Evolutionary conservation across 805 yeast genomes (phyloP).

Genomic region (Candida patagonica): DNA sequence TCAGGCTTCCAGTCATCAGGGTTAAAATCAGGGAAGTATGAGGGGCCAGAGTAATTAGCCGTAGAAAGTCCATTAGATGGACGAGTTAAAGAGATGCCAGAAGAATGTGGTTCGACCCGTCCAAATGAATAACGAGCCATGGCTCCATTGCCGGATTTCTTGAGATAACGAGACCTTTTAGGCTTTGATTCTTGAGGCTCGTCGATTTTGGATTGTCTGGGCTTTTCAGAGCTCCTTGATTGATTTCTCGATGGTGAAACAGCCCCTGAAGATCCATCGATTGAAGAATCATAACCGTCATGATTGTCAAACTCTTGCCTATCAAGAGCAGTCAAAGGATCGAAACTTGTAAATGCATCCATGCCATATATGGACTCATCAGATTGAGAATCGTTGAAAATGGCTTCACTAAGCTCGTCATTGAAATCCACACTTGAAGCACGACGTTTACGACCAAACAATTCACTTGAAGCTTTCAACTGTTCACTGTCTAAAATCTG

Average conservation of each 20-base stretch:
- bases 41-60: constrained; percentile 1
- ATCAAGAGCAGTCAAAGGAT: neutral
- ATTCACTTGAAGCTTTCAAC: neutral
- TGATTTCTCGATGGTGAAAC: no score
- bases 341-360: constrained; percentile 1
- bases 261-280: neutral
- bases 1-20: constrained; percentile 13
- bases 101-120: neutral
- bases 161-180: no score
- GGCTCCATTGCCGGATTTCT: neutral
- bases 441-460: no score
- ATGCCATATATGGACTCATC: constrained; percentile 1
- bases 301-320: neutral
- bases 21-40: constrained; percentile 9
- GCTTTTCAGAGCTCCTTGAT: neutral
- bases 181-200: neutral
- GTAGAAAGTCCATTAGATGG: neutral
- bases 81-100: neutral
- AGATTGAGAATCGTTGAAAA: constrained; percentile 12
- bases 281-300: neutral
- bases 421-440: constrained; percentile 12
- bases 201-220: neutral
- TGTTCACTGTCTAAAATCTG: constrained; percentile 12
- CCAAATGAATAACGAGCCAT: constrained; percentile 1
- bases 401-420: constrained; percentile 19